Conservation (phyloP, 1,139 yeast species). For the Geotrichum cucujoidarum region DNA sequence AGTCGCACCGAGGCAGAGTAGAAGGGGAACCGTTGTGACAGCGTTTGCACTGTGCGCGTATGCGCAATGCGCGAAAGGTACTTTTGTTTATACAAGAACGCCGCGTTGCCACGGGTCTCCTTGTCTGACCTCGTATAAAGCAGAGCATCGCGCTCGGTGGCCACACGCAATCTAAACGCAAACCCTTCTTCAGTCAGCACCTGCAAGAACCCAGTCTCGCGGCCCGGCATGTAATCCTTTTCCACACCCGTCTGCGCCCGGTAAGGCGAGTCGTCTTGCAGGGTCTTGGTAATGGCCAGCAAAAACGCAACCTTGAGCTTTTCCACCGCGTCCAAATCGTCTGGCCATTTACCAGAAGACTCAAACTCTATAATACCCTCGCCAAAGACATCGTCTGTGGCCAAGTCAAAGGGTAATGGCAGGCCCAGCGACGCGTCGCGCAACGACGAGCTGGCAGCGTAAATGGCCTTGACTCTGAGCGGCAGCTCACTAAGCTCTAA, state of each 20-base stretch:
- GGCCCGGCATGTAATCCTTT: conserved; percentile 45
- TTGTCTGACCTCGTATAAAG: conserved; percentile 54
- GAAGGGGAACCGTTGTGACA: conserved; percentile 68
- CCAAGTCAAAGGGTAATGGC: conserved; percentile 76
- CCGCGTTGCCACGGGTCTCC: conserved; percentile 47
- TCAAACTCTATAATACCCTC: conserved; percentile 83
- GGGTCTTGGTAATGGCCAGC: conserved; percentile 59
- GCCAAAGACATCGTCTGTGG: conserved; percentile 73
- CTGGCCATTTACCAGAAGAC: conserved; percentile 92
- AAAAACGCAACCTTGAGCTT: conserved; percentile 87
- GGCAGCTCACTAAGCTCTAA: conserved; percentile 57
- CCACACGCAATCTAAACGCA: conserved; percentile 69
- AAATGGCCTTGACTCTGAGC: conserved; percentile 60
- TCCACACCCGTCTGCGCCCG: conserved; percentile 59
- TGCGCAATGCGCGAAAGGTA: conserved; percentile 74
- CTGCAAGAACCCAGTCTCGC: conserved; percentile 48
- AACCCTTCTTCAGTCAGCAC: conserved; percentile 81
- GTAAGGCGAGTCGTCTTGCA: conserved; percentile 46
- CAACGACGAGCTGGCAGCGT: conserved; percentile 63
- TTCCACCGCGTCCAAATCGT: conserved; percentile 77
- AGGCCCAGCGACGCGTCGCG: conserved; percentile 69
- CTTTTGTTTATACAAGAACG: conserved; percentile 42
- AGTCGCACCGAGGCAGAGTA: conserved; percentile 77
- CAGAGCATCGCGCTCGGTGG: conserved; percentile 77
- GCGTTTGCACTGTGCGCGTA: conserved; percentile 65